Evolutionary conservation across 1,284 basidiomycete genomes (phyloP).

Genomic region (Cerioporus squamosus): DNA sequence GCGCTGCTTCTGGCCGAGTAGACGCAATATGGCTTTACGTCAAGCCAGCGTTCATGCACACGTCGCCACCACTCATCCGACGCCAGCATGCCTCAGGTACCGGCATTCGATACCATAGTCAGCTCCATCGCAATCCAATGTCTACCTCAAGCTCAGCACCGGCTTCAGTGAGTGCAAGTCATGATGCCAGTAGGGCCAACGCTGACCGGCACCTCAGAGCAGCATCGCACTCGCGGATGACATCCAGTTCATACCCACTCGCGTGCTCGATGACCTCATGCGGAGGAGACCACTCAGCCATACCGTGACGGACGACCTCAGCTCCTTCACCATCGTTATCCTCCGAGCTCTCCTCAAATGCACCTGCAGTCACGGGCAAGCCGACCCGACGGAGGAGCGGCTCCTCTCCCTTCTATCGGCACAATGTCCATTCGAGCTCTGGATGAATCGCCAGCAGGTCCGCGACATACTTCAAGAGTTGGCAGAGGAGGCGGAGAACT

Average conservation of each 20-base stretch:
- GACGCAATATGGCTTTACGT: too few relatives aligned
- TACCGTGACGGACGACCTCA: slow-evolving; percentile 1
- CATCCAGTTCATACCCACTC: background rate
- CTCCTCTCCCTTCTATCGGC: background rate
- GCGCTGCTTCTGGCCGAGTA: too few relatives aligned
- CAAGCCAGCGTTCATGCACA: too few relatives aligned
- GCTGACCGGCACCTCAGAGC: background rate
- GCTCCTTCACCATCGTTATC: slow-evolving; percentile 1
- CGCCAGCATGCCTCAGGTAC: too few relatives aligned
- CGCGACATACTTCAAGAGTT: background rate
- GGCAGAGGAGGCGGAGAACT: background rate
- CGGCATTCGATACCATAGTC: too few relatives aligned
- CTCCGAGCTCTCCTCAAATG: background rate
- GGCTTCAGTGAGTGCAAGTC: too few relatives aligned
- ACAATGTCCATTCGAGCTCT: background rate
- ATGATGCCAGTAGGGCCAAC: too few relatives aligned
- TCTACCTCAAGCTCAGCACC: too few relatives aligned
- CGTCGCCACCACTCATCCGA: too few relatives aligned
- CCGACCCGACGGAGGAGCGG: background rate
- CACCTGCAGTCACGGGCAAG: background rate
- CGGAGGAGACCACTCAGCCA: background rate
- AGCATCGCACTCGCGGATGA: background rate
- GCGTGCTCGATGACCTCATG: slow-evolving; percentile 2
- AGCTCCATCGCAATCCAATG: too few relatives aligned
- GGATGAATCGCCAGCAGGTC: slow-evolving; percentile 4